Conservation (phyloP, 306 rosid genomes). For the Inga laurina region DNA sequence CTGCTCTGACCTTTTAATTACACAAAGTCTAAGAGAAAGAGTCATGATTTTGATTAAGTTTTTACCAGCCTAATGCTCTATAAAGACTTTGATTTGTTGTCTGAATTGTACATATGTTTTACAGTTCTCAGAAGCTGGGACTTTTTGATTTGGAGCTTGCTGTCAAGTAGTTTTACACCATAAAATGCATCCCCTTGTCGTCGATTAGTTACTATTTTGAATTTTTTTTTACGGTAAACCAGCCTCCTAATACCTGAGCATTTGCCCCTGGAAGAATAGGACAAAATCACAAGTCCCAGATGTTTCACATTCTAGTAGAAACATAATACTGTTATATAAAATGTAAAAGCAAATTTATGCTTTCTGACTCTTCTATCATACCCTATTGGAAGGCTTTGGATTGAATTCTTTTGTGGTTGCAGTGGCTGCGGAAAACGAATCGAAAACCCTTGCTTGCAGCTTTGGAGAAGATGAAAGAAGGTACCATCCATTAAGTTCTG, state of each 20-base stretch:
- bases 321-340: not conserved
- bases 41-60: no score
- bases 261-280: not conserved
- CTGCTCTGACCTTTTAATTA: no score
- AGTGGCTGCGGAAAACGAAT: slow-evolving; percentile 91
- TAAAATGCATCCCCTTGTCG: no score
- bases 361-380: not conserved
- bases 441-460: slow-evolving; percentile 94
- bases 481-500: slow-evolving; percentile 37
- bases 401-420: slow-evolving; percentile 35
- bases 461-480: slow-evolving; percentile 99
- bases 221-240: not conserved
- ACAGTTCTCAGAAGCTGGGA: no score
- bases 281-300: not conserved
- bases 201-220: not conserved
- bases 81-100: no score
- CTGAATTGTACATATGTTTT: no score
- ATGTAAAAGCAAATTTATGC: not conserved
- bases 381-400: slow-evolving; percentile 4
- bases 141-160: no score
- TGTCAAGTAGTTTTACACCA: no score
- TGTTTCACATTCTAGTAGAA: not conserved
- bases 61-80: no score
- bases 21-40: no score
- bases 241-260: not conserved